Percentiles rank a stretch among this genome's conserved stretches.
Conservation (phyloP, 306 rosid species). For the Oemleria cerasiformis region DNA sequence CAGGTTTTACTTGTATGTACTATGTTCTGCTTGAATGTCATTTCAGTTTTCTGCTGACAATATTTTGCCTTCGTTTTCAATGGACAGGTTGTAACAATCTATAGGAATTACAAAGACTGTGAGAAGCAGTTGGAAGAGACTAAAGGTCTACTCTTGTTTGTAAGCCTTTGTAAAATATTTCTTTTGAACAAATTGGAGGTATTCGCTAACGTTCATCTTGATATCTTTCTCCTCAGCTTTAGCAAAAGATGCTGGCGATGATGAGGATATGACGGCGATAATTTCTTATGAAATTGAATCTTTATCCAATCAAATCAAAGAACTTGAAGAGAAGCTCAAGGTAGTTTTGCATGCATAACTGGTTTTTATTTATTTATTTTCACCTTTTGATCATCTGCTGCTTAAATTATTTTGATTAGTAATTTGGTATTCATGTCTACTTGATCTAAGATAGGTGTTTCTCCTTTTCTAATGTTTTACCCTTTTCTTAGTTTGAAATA, state of each 20-base stretch:
- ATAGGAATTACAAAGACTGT: constrained; percentile 68
- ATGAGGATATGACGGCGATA: constrained; percentile 91
- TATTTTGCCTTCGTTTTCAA: constrained; percentile 9
- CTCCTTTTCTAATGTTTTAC: constrained; percentile 14
- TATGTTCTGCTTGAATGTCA: not conserved
- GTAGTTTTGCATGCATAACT: constrained; percentile 26
- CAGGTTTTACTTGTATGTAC: not conserved
- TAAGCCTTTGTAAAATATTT: not conserved
- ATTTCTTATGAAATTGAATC: constrained; percentile 65
- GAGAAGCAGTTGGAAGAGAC: constrained; percentile 79
- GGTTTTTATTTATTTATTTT: not conserved
- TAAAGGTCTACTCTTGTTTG: constrained; percentile 54
- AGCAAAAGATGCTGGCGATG: constrained; percentile 70
- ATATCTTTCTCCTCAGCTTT: constrained; percentile 46
- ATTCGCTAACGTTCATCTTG: constrained; percentile 6
- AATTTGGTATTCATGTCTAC: not conserved
- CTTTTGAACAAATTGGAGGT: constrained; percentile 1
- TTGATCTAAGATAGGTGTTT: not conserved
- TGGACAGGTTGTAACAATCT: constrained; percentile 71
- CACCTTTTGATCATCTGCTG: not conserved
- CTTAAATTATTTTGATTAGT: not conserved
- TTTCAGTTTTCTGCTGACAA: constrained; percentile 1
- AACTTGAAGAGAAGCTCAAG: constrained; percentile 75
- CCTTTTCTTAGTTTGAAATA: constrained; percentile 27
- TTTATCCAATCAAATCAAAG: constrained; percentile 58